Evolutionary conservation across 2,329 filamentous ascomycete genomes (phyloP).

Genomic region (Calonectria pseudoreteaudii): DNA sequence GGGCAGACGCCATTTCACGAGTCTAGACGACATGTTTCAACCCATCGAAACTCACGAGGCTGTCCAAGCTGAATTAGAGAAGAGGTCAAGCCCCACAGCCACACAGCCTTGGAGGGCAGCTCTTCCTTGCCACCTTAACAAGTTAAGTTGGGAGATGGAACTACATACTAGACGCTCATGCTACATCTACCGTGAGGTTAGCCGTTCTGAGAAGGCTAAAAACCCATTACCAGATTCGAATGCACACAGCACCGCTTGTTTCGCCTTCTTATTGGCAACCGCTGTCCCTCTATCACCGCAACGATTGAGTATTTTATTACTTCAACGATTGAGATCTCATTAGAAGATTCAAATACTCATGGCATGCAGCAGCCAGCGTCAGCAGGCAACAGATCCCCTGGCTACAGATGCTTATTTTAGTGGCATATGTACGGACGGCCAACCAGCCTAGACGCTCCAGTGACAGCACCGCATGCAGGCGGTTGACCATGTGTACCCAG

Average conservation of each 20-base stretch:
- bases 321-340: slow-evolving; percentile 25
- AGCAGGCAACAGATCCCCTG: slow-evolving; percentile 33
- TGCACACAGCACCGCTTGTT: not conserved
- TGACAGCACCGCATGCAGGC: slow-evolving; percentile 17
- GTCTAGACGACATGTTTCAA: not conserved
- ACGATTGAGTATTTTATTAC: not conserved
- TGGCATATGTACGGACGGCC: slow-evolving; percentile 33
- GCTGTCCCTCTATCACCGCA: not conserved
- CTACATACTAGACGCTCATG: slow-evolving; percentile 14
- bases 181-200: slow-evolving; percentile 16
- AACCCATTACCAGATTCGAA: not conserved
- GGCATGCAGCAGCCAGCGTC: slow-evolving; percentile 24
- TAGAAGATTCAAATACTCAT: slow-evolving; percentile 42
- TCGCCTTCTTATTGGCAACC: not conserved
- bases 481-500: slow-evolving; percentile 27
- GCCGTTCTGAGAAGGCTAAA: not conserved
- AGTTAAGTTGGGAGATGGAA: slow-evolving; percentile 12
- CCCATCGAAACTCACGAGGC: slow-evolving; percentile 21
- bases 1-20: not conserved
- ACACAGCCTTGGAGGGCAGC: slow-evolving; percentile 7
- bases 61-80: not conserved
- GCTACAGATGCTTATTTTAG: slow-evolving; percentile 43
- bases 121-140: slow-evolving; percentile 8
- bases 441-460: slow-evolving; percentile 31
- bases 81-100: slow-evolving; percentile 9